Evolutionary conservation across 2,329 filamentous ascomycete genomes (phyloP).

Genomic region (Aspergillus brasiliensis): DNA sequence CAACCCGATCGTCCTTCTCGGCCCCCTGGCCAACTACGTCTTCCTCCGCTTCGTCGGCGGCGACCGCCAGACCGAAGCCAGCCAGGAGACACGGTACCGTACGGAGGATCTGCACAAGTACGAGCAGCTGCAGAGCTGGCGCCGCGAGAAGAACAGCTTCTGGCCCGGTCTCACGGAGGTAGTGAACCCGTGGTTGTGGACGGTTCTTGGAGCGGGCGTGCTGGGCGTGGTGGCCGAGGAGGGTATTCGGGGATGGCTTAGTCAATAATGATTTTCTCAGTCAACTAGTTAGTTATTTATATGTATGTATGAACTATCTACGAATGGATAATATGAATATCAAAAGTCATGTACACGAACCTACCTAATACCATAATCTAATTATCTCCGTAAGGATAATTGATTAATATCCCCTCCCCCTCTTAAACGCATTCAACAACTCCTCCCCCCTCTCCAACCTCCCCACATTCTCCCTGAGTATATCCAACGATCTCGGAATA

Average conservation of each 20-base stretch:
- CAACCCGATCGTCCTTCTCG: constrained; percentile 57
- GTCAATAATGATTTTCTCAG: background rate
- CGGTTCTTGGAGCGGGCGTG: constrained; percentile 53
- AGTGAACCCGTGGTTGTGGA: constrained; percentile 60
- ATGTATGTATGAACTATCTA: too few relatives aligned
- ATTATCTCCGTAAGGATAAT: background rate
- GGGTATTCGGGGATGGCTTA: constrained; percentile 17
- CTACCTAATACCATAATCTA: background rate
- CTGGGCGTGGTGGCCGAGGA: constrained; percentile 53
- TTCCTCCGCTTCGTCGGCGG: constrained; percentile 61
- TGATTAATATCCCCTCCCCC: constrained; percentile 61
- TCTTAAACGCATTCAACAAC: constrained; percentile 64
- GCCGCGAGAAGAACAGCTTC: constrained; percentile 60
- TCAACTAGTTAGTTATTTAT: too few relatives aligned
- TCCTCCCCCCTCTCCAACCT: constrained; percentile 54
- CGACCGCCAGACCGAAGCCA: constrained; percentile 57
- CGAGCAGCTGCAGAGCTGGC: constrained; percentile 56
- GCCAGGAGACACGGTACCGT: constrained; percentile 56
- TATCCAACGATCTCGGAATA: constrained; percentile 57
- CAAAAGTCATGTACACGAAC: background rate
- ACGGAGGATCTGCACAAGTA: constrained; percentile 55
- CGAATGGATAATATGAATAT: background rate
- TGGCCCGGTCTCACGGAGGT: constrained; percentile 57
- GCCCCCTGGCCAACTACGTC: constrained; percentile 60
- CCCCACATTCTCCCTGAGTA: constrained; percentile 61